Evolutionary conservation across 2,329 filamentous ascomycete species (phyloP), one percentile per base, ranked within the genome.

Genomic region (Phaeosphaeriaceae sp.): DNA sequence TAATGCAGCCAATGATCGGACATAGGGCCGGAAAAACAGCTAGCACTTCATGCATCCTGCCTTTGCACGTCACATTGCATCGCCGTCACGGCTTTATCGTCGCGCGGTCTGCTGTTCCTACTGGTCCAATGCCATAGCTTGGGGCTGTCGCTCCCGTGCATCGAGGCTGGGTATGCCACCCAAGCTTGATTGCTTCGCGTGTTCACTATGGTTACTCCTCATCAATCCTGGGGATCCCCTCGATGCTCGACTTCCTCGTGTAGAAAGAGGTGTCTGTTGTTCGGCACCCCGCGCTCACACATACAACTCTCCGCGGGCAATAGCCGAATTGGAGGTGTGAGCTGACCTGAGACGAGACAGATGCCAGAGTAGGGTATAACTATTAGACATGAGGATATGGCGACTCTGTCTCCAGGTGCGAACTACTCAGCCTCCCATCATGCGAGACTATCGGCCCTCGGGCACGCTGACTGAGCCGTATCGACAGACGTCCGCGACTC

Each of bases 401-500:
- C 66, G 60, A 69, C 67, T 59, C 60, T 71, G 43, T 71, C 69
- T 61, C 69, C 69, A 55, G 66, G 64, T 67, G 64, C 56, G 67
- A 66, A 55, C 24, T 28, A 21, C 52, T 53, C 50, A 52, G 55
- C 50, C 40, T 53, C 49, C n/a, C 15, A 19, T 49, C 15, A 28
- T 46, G 35, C 42, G 47, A 52, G 53, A 47, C 55, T 63, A 40
- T 40, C 17, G 35, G 15, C 35, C 15, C 17, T 40, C 3, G 35
- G 23, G 55, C 58, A 57, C 60, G 62, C 69, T 71, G 64, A 74
- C 68, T 61, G 50, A 54, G 55, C 59, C 59, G 60, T 59, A 56
- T 61, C 56, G n/a, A 49, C 56, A 77, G 75, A 77, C 68, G 71
- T 78, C 49, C 74, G 75, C 65, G 54, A 73, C 59, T 77, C 74